These are phyloP conservation scores for Lojkania enalia DNA, from an alignment of 2,329 filamentous ascomycete genomes.

Conservation along the genomic window DNA sequence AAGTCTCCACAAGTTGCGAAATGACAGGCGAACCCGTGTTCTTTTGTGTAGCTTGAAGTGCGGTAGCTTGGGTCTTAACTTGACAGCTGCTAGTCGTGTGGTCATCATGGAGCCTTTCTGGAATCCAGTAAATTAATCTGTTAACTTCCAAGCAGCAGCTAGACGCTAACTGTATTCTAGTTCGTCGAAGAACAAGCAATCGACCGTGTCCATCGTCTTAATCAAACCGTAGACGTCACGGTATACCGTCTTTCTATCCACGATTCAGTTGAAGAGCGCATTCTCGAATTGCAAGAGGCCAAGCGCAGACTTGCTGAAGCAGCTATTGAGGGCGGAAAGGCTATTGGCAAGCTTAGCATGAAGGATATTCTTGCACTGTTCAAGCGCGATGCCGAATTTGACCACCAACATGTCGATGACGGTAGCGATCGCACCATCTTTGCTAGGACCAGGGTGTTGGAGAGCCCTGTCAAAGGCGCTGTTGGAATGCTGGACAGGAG, in stretches of 20 bases:
- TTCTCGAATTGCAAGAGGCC: slow-evolving; percentile 90
- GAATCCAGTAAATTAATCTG: slow-evolving; percentile 65
- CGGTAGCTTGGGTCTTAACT: slow-evolving; percentile 87
- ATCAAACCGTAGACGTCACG: slow-evolving; percentile 90
- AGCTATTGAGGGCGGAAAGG: slow-evolving; percentile 82
- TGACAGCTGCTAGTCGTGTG: slow-evolving; percentile 90
- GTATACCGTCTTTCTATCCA: slow-evolving; percentile 93
- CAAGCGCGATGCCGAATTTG: slow-evolving; percentile 65
- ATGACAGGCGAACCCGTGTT: slow-evolving; percentile 74
- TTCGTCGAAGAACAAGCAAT: slow-evolving; percentile 99
- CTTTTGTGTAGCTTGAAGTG: slow-evolving; percentile 93
- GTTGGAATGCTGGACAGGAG: slow-evolving; percentile 2
- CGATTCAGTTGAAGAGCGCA: slow-evolving; percentile 87
- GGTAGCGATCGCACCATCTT: slow-evolving; percentile 39
- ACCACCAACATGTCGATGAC: slow-evolving; percentile 49
- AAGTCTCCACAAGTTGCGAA: slow-evolving; percentile 75
- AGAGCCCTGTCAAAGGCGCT: slow-evolving; percentile 14
- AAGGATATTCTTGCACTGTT: slow-evolving; percentile 93
- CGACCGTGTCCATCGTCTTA: slow-evolving; percentile 96
- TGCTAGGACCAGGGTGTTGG: slow-evolving; percentile 36
- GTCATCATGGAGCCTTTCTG: slow-evolving; percentile 97
- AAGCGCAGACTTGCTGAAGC: slow-evolving; percentile 91
- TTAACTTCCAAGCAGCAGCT: background rate
- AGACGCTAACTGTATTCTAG: slow-evolving; percentile 44
- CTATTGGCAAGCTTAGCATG: slow-evolving; percentile 82